Base-by-base conservation (phyloP, 1,284 basidiomycete genomes). In the Porodaedalea pini region DNA sequence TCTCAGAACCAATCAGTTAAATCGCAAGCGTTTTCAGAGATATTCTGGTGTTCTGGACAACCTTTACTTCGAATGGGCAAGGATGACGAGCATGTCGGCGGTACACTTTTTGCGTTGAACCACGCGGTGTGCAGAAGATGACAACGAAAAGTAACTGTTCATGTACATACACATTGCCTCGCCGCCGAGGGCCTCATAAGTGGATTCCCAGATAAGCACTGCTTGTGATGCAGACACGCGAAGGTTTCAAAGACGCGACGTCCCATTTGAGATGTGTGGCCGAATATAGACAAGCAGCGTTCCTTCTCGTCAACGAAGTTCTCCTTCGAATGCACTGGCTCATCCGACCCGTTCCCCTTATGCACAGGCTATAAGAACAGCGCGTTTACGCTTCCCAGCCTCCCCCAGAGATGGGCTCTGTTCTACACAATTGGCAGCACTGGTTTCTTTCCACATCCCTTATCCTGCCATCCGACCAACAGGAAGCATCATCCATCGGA, bases 201-300 rank as follows among this genome's bases (percentile, higher is more conserved):
- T 21, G 45, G 31, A 48, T 56, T 37, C 29, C 31, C 47, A 36
- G 54, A 56, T 56, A 56, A 56, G 54, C 54, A 56, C 54, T 23
- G 54, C 54, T 49, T 49, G 44, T 54, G 53, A 44, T 49, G 44
- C 3, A 29, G 31, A 40, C 29, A 13, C 34, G 23, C 34, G 32
- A 21, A 36, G 34, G 32, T 45, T 40, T 40, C 40, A 21, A 56
- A 48, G 15, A 27, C 29, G 23, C 31, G 27, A 27, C 25, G n/a
- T 31, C 11, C 11, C 44, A 13, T 56, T 40, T 52, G 23, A n/a
- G 34, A 49, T 32, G 19, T 11, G 31, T n/a, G 41, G n/a, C 44
- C 54, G 25, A 13, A 31, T 43, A 45, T 56, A 40, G 54, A 11
- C 54, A 55, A 36, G 29, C 45, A 50, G 15, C 8, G 10, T 37